A percentile compares a stretch with the other conserved stretches of the same genome.
phyloP scores from a whole-genome alignment of 371 early-diverging fungal genomes.

The Mortierella sp. region DNA sequence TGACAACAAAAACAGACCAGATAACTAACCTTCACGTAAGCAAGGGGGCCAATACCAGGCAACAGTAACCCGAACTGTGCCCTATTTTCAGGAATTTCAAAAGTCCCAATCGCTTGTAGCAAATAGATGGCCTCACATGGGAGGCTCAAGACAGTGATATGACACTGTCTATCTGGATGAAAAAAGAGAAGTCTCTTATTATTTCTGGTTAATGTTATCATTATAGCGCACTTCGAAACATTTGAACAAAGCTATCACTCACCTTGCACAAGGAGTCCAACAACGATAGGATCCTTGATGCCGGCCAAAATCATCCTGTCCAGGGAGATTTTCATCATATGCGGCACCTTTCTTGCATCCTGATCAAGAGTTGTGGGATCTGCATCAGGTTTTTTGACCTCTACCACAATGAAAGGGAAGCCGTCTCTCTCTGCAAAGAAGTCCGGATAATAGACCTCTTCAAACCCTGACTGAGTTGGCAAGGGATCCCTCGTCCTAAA shows the following conservation, averaged over 20 bases:
- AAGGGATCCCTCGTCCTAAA: conserved; percentile 22
- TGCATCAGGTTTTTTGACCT: conserved; percentile 19
- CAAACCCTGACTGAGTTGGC: conserved; percentile 14
- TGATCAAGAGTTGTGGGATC: conserved; percentile 8
- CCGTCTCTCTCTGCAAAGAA: conserved; percentile 22
- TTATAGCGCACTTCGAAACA: too few species aligned
- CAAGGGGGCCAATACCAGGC: neutral
- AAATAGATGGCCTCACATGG: neutral
- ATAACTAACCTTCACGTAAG: too few species aligned
- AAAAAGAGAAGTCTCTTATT: neutral
- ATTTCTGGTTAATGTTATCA: too few species aligned
- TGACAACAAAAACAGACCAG: too few species aligned
- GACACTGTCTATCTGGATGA: neutral
- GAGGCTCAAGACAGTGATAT: too few species aligned
- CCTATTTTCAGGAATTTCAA: neutral
- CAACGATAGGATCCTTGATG: neutral
- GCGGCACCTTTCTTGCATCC: conserved; percentile 16
- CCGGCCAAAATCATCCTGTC: conserved; percentile 17
- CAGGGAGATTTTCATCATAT: conserved; percentile 13
- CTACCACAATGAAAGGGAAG: conserved; percentile 15
- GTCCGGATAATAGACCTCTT: conserved; percentile 21
- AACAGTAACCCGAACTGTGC: neutral
- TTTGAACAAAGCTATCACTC: neutral
- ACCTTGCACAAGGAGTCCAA: conserved; percentile 1
- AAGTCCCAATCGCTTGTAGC: neutral